Evolutionary conservation across 441 rosid genomes (phyloP).

Genomic region (Pelargonium cotyledonis): DNA sequence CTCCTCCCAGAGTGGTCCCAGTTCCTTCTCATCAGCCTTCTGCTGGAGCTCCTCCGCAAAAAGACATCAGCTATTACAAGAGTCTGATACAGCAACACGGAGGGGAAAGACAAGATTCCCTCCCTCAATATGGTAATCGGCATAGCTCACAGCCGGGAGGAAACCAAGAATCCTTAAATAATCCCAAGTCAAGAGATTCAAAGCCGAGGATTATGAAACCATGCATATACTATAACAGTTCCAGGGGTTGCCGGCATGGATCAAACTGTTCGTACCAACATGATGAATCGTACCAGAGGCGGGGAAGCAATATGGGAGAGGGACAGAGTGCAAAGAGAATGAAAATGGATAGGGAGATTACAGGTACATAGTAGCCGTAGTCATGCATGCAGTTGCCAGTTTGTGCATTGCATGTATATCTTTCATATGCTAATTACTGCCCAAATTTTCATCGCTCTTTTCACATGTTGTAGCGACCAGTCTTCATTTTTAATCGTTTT

Average conservation of each 20-base stretch:
- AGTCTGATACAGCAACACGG: slow-evolving; percentile 95
- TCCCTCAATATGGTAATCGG: slow-evolving; percentile 37
- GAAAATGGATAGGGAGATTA: slow-evolving; percentile 85
- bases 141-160: slow-evolving; percentile 38
- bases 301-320: slow-evolving; percentile 41
- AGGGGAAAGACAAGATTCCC: slow-evolving; percentile 63
- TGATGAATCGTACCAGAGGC: slow-evolving; percentile 50
- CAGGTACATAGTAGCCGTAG: slow-evolving; percentile 33
- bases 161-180: slow-evolving; percentile 45
- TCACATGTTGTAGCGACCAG: slow-evolving; percentile 29
- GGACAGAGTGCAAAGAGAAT: slow-evolving; percentile 62
- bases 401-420: slow-evolving; percentile 12
- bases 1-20: slow-evolving; percentile 28
- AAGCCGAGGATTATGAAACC: slow-evolving; percentile 83
- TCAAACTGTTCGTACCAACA: slow-evolving; percentile 80
- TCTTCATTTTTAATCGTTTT: slow-evolving; percentile 11
- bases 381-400: slow-evolving; percentile 15
- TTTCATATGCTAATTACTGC: slow-evolving; percentile 24
- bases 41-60: slow-evolving; percentile 41
- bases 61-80: slow-evolving; percentile 74
- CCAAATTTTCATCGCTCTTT: slow-evolving; percentile 17
- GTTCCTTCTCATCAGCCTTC: slow-evolving; percentile 30
- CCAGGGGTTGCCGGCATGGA: slow-evolving; percentile 91
- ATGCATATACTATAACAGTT: slow-evolving; percentile 75
- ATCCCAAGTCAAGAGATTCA: slow-evolving; percentile 44